Conservation (phyloP, 2,329 filamentous ascomycete genomes). For the Nigrospora sphaerica region DNA sequence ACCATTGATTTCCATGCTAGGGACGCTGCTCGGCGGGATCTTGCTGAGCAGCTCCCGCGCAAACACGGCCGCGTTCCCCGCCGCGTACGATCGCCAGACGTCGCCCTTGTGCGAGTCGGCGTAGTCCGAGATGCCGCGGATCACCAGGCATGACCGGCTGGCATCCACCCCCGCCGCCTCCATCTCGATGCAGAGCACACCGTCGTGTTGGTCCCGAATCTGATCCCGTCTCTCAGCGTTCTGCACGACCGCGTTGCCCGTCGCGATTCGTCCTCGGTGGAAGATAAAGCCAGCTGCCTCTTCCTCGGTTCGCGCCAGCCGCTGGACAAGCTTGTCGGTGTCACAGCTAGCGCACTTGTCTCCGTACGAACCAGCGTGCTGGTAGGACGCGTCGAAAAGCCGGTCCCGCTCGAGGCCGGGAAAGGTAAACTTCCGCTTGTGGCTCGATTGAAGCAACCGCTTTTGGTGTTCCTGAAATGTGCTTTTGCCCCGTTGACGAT, state of each 20-base stretch:
- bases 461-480: background rate
- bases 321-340: background rate
- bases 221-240: too few species aligned
- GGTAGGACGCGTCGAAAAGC: background rate
- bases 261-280: background rate
- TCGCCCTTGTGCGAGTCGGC: conserved; percentile 17
- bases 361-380: background rate
- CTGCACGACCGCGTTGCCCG: too few species aligned
- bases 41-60: conserved; percentile 3
- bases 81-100: conserved; percentile 16
- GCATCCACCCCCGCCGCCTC: conserved; percentile 21
- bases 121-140: conserved; percentile 24
- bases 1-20: too few species aligned
- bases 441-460: background rate
- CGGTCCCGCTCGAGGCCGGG: background rate
- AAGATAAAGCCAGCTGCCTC: background rate
- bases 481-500: background rate
- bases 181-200: too few species aligned
- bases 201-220: too few species aligned
- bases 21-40: background rate
- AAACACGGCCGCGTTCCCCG: conserved; percentile 15
- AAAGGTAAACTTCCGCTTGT: too few species aligned
- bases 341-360: background rate
- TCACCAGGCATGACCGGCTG: conserved; percentile 17
- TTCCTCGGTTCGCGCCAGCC: background rate